Conservation (phyloP, 495 filamentous ascomycete genomes). For the Penicillium silybi region DNA sequence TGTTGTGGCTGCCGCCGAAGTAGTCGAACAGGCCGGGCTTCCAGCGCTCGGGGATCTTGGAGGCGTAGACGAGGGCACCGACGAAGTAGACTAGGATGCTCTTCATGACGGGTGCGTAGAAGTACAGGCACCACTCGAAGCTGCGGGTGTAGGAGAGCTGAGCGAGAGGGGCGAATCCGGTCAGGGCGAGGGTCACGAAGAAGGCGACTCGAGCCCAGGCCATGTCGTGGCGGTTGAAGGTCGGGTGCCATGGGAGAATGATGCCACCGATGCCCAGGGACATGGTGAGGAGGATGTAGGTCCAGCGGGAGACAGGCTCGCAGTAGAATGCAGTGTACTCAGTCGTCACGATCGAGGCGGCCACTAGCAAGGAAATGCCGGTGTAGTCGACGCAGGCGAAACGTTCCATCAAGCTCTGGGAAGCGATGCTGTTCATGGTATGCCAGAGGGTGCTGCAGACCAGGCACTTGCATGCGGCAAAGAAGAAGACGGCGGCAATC, state of each 20-base stretch:
- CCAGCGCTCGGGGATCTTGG: conserved; percentile 90
- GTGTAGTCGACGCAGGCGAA: conserved; percentile 99
- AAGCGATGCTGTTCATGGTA: conserved; percentile 93
- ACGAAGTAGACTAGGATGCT: conserved; percentile 79
- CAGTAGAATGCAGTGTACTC: conserved; percentile 99
- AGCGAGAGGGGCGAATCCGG: conserved; percentile 82
- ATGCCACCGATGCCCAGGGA: conserved; percentile 80
- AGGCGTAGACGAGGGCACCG: conserved; percentile 87
- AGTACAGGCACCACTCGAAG: conserved; percentile 67
- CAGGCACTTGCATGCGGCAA: conserved; percentile 92
- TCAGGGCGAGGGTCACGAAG: conserved; percentile 83
- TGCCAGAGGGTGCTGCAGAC: conserved; percentile 96
- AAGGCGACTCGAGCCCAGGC: conserved; percentile 88
- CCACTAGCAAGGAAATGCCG: conserved; percentile 93
- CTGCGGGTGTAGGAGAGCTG: conserved; percentile 79
- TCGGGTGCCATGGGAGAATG: conserved; percentile 93
- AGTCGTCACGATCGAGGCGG: conserved; percentile 94
- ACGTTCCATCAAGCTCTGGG: conserved; percentile 83
- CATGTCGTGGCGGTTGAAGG: conserved; percentile 90
- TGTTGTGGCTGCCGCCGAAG: conserved; percentile 88
- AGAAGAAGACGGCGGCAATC: conserved; percentile 93
- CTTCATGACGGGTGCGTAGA: conserved; percentile 87
- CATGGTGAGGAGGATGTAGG: conserved; percentile 80
- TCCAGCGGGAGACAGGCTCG: conserved; percentile 81
- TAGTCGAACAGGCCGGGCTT: conserved; percentile 91